phyloP scores from a whole-genome alignment of 345 rosid genomes.

The Zanthoxylum bungeanum region DNA sequence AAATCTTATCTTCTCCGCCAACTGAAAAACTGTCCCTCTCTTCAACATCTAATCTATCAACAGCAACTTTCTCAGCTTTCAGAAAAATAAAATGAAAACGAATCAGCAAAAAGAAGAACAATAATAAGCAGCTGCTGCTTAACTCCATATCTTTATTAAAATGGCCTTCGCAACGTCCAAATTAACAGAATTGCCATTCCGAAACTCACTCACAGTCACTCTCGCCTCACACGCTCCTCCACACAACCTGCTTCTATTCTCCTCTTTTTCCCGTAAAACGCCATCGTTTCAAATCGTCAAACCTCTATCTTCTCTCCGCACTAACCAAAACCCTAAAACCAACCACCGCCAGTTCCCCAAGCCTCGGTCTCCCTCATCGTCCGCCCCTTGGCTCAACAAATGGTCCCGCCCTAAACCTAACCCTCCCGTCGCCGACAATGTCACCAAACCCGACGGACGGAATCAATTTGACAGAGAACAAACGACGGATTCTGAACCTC shows the following conservation, averaged over 20 bases:
- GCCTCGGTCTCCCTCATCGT: slow-evolving; percentile 17
- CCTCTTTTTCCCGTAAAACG: slow-evolving; percentile 27
- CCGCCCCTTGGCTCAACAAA: slow-evolving; percentile 55
- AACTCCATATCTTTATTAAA: background rate
- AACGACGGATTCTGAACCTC: slow-evolving; percentile 22
- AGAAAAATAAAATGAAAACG: slow-evolving; percentile 26
- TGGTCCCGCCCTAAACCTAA: slow-evolving; percentile 22
- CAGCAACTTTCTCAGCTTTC: slow-evolving; percentile 22
- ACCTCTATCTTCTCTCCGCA: slow-evolving; percentile 38
- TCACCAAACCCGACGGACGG: slow-evolving; percentile 12
- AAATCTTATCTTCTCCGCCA: slow-evolving; percentile 35
- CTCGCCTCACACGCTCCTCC: slow-evolving; percentile 45
- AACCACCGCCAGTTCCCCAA: slow-evolving; percentile 21
- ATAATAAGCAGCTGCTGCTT: background rate
- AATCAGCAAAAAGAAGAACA: background rate
- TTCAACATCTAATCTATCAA: slow-evolving; percentile 11
- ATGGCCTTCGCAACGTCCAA: slow-evolving; percentile 57
- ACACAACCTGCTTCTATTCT: slow-evolving; percentile 35
- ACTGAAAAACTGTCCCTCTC: slow-evolving; percentile 4
- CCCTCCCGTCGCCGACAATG: slow-evolving; percentile 17
- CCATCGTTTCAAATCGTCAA: slow-evolving; percentile 33
- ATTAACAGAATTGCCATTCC: slow-evolving; percentile 70
- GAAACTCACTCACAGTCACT: slow-evolving; percentile 41
- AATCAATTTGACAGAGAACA: slow-evolving; percentile 25
- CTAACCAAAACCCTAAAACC: slow-evolving; percentile 32